phyloP scores from a whole-genome alignment of 768 basidiomycete species.

The Fomitopsis serialis region DNA sequence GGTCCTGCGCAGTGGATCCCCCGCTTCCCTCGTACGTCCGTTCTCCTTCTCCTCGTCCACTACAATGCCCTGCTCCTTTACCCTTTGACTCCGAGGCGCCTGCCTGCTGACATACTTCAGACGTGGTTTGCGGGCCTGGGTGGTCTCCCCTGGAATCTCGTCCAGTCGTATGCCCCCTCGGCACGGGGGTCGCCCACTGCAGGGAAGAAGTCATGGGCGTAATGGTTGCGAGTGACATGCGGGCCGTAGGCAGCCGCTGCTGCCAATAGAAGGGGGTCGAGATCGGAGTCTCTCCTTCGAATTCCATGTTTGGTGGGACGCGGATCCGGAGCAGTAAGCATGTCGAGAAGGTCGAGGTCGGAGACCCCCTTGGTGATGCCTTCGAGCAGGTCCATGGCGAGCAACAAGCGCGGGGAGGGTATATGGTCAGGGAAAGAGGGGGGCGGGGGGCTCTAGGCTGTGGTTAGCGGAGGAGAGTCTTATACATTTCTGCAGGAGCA shows the following conservation, averaged over 20 bases:
- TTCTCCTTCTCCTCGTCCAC: slow-evolving; percentile 47
- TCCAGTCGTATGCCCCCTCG: slow-evolving; percentile 54
- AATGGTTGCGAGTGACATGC: slow-evolving; percentile 81
- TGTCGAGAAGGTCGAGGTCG: slow-evolving; percentile 62
- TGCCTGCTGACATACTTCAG: slow-evolving; percentile 69
- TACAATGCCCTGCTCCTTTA: slow-evolving; percentile 27
- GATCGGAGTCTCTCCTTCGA: slow-evolving; percentile 60
- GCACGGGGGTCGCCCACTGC: slow-evolving; percentile 45
- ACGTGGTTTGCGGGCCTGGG: slow-evolving; percentile 37
- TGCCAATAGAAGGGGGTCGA: slow-evolving; percentile 78
- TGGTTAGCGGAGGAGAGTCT: background rate
- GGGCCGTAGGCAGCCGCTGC: slow-evolving; percentile 71
- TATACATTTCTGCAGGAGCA: background rate
- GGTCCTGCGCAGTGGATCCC: slow-evolving; percentile 31
- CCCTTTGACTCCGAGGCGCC: slow-evolving; percentile 62
- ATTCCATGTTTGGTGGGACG: slow-evolving; percentile 41
- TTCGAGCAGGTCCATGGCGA: background rate
- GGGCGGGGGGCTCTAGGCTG: background rate
- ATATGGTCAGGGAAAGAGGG: background rate
- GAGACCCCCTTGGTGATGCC: slow-evolving; percentile 24
- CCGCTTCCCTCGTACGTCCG: slow-evolving; percentile 30
- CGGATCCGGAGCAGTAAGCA: slow-evolving; percentile 44
- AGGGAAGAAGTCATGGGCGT: slow-evolving; percentile 75
- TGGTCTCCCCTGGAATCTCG: slow-evolving; percentile 42
- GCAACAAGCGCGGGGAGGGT: background rate